Evolutionary conservation across 257 asterid genomes (phyloP), one percentile per base, ranked within the genome.

Genomic region (Orobanche coerulescens): DNA sequence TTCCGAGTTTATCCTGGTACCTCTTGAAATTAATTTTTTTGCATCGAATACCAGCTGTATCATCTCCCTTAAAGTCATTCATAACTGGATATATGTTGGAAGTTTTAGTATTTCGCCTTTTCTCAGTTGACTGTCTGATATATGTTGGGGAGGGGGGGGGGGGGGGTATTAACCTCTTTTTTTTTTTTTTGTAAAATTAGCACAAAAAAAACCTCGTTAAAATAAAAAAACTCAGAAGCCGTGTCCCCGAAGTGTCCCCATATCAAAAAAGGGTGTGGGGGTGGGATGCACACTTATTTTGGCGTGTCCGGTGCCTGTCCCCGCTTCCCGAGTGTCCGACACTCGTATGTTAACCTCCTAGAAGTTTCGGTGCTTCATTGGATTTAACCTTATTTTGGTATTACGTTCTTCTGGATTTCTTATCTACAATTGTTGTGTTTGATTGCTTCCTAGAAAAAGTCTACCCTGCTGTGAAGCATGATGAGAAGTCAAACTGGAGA

Each of bases 1-100:
- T 86, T 86, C 77, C 78, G 54, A 67, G 87, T 77, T 68, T 70
- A 71, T 81, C 89, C 95, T 1, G 95, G 98, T 92, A 88, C 57
- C 31, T 44, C 53, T 47, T 57, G 28, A 37, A 68, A 53, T 65
- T 16, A 40, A 23, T 37, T 12, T 42, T 44, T 26, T 34, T 57
- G 34, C 54, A 31, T 63, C 65, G 43, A 43, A 18, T 66, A 69
- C 58, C 19, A 61, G 66, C 64, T 30, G 26, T 60, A 10, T 26
- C 4, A 53, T 54, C 40, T 11, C 25, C 73, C n/a, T 43, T 50
- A 36, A 46, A 18, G 25, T 33, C 24, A 23, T 40, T 61, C 39
- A 24, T 48, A 54, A 46, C 36, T 18, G n/a, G 39, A 4, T 55
- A 4, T 2, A 12, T 61, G 28, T 48, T 62, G 7, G 19, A 65